Conservation (phyloP, 2,329 filamentous ascomycete species). For the Cercospora canescens region DNA sequence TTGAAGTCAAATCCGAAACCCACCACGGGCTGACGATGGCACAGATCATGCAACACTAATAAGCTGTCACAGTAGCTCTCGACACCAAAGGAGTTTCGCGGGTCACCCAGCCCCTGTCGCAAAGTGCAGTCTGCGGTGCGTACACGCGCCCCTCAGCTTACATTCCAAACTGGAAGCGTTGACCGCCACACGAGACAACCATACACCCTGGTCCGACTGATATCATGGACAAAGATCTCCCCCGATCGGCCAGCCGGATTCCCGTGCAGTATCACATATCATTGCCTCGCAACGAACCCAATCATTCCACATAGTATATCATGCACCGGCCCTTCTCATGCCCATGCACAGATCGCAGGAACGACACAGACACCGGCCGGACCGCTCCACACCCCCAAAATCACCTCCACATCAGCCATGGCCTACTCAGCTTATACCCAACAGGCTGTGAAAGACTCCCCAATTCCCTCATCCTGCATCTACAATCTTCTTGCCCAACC, state of each 20-base stretch:
- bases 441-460: background rate
- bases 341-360: background rate
- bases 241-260: background rate
- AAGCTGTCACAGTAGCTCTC: background rate
- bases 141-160: background rate
- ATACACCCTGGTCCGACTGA: background rate
- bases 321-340: background rate
- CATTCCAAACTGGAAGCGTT: background rate
- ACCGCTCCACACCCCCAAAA: background rate
- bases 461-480: background rate
- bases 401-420: background rate
- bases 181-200: background rate
- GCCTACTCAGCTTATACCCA: background rate
- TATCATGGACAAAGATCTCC: background rate
- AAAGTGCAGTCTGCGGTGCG: background rate
- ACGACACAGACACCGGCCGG: background rate
- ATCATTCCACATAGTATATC: background rate
- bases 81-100: background rate
- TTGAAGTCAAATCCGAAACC: background rate
- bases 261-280: background rate
- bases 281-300: background rate
- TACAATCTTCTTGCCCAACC: constrained; percentile 4
- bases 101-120: background rate
- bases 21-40: background rate
- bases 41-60: background rate